Evolutionary conservation across 225 moss, liverwort and hornwort species (phyloP).

Genomic region (Polytrichum formosum): DNA sequence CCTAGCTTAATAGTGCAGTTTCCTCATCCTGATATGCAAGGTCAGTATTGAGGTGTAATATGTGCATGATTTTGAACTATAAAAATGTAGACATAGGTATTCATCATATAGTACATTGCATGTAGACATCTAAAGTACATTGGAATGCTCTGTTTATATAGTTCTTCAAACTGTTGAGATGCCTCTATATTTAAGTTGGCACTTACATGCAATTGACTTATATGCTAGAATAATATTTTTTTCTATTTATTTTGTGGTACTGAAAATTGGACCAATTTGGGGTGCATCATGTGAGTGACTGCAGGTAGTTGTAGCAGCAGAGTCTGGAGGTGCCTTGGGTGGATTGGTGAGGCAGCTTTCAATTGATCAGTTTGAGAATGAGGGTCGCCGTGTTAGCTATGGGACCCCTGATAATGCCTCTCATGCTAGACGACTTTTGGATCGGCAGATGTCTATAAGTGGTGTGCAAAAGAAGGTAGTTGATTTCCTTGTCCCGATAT

Average conservation of each 20-base stretch:
- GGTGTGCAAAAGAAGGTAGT: conserved; percentile 73
- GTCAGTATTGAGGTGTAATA: neutral
- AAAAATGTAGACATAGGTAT: too few relatives aligned
- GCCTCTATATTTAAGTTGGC: too few relatives aligned
- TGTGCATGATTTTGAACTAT: too few relatives aligned
- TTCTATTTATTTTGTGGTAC: too few relatives aligned
- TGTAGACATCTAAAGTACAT: too few relatives aligned
- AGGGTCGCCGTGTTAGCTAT: conserved; percentile 66
- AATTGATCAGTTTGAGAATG: conserved; percentile 75
- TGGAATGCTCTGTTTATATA: too few relatives aligned
- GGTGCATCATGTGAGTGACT: neutral
- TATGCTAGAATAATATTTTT: too few relatives aligned
- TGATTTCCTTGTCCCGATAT: neutral
- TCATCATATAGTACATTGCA: too few relatives aligned
- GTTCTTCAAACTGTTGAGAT: too few relatives aligned
- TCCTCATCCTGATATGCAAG: neutral
- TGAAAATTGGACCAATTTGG: too few relatives aligned
- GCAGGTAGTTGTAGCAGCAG: conserved; percentile 68
- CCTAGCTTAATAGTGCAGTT: too few relatives aligned
- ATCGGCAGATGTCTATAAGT: conserved; percentile 70
- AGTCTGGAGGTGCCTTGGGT: conserved; percentile 67
- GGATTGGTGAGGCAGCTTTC: conserved; percentile 71
- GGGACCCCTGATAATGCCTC: conserved; percentile 63
- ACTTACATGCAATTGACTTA: too few relatives aligned
- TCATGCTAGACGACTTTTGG: conserved; percentile 56